These are phyloP conservation scores for Thermothielavioides terrestris DNA, from an alignment of 495 filamentous ascomycete genomes.

Conservation along the genomic window DNA sequence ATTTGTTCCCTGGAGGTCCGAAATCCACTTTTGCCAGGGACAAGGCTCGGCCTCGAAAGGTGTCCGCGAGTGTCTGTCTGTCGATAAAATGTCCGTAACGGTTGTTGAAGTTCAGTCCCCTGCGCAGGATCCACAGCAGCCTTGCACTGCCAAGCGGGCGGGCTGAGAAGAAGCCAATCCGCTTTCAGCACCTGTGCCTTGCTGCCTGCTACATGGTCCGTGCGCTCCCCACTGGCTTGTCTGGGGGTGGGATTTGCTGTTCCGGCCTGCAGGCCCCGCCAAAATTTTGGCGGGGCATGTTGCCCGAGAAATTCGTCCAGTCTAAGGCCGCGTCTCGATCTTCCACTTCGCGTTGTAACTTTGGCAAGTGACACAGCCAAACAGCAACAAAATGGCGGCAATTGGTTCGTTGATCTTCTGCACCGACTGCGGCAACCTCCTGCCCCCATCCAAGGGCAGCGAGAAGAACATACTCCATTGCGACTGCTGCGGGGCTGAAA, in stretches of 20 bases:
- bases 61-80: neutral
- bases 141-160: conserved; percentile 2
- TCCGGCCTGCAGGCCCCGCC: conserved; percentile 1
- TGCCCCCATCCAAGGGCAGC: conserved; percentile 69
- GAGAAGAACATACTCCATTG: conserved; percentile 68
- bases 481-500: conserved; percentile 74
- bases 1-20: neutral
- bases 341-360: neutral
- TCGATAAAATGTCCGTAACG: neutral
- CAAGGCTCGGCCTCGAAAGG: no score
- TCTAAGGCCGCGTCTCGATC: no score
- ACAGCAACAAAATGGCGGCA: conserved; percentile 56
- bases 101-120: neutral
- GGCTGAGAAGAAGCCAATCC: neutral
- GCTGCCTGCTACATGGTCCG: neutral
- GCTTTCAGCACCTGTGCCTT: conserved; percentile 2
- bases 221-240: neutral
- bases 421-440: conserved; percentile 83
- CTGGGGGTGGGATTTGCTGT: neutral
- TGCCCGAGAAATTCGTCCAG: neutral
- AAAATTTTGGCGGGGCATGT: neutral
- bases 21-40: neutral
- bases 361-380: neutral
- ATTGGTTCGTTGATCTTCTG: conserved; percentile 92
- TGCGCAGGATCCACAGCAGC: neutral